Percentiles rank a stretch among this genome's conserved stretches.
phyloP scores from a whole-genome alignment of 2,329 filamentous ascomycete species.

The Daldinia sp. region DNA sequence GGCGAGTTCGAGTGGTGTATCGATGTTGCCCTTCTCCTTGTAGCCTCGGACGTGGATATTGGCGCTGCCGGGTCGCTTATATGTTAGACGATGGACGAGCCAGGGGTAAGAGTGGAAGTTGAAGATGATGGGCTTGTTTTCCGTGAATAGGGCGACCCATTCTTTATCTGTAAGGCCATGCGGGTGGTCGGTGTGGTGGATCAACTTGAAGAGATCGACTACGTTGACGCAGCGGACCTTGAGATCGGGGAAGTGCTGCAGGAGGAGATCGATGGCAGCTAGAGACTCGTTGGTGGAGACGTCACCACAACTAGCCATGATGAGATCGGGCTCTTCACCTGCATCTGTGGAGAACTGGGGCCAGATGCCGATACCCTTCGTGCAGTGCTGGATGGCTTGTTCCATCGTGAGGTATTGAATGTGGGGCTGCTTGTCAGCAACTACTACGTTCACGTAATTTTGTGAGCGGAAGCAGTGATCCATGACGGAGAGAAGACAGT shows the following conservation, averaged over 20 bases:
- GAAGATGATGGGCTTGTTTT: constrained; percentile 77
- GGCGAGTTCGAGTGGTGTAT: constrained; percentile 80
- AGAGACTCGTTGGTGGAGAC: constrained; percentile 77
- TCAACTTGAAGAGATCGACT: constrained; percentile 82
- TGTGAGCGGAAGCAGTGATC: constrained; percentile 76
- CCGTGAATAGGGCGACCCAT: constrained; percentile 75
- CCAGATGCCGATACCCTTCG: constrained; percentile 82
- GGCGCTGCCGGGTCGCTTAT: constrained; percentile 73
- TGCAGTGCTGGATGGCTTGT: constrained; percentile 76
- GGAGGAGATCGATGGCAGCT: constrained; percentile 76
- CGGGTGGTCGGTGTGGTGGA: constrained; percentile 73
- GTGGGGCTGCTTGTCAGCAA: constrained; percentile 82
- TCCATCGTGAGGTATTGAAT: constrained; percentile 80
- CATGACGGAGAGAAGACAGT: constrained; percentile 78
- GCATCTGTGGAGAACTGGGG: constrained; percentile 77
- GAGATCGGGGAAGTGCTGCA: constrained; percentile 74
- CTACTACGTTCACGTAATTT: constrained; percentile 85
- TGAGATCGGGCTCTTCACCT: constrained; percentile 72
- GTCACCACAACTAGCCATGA: constrained; percentile 81
- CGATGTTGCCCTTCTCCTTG: constrained; percentile 85
- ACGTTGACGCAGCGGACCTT: constrained; percentile 83
- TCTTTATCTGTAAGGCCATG: constrained; percentile 74
- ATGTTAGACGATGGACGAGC: constrained; percentile 79
- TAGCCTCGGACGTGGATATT: constrained; percentile 81
- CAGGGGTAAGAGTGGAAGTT: constrained; percentile 88